Conservation (phyloP, 2,329 filamentous ascomycete species). For the Aspergillus texensis region DNA sequence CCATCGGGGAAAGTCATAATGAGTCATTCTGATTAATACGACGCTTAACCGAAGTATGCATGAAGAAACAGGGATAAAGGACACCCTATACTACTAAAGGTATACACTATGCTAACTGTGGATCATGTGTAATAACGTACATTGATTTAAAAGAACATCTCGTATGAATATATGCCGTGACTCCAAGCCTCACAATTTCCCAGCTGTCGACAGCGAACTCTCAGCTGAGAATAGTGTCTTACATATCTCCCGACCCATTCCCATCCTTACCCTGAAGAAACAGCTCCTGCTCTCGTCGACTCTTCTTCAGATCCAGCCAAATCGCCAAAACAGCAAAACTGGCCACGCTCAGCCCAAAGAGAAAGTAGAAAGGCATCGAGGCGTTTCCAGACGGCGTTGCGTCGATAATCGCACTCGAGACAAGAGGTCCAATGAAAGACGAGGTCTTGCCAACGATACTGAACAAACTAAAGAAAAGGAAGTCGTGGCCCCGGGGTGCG, state of each 20-base stretch:
- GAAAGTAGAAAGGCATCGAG: conserved; percentile 67
- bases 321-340: conserved; percentile 58
- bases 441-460: conserved; percentile 70
- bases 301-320: conserved; percentile 65
- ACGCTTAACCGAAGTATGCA: too few relatives aligned
- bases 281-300: conserved; percentile 59
- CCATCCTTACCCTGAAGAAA: conserved; percentile 50
- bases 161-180: neutral
- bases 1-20: neutral
- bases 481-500: conserved; percentile 68
- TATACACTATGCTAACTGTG: too few relatives aligned
- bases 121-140: neutral
- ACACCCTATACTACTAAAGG: too few relatives aligned
- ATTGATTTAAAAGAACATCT: neutral
- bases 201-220: neutral
- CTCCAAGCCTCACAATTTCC: neutral
- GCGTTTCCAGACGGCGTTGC: conserved; percentile 57
- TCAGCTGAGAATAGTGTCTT: neutral
- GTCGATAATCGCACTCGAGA: conserved; percentile 71
- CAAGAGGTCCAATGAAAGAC: conserved; percentile 68
- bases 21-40: neutral
- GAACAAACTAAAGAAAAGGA: conserved; percentile 71
- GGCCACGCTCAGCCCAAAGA: conserved; percentile 60
- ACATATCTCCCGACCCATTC: neutral
- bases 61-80: neutral